These are phyloP conservation scores for Xylariaceae sp. DNA, from an alignment of 2,329 filamentous ascomycete genomes.

Conservation along the genomic window DNA sequence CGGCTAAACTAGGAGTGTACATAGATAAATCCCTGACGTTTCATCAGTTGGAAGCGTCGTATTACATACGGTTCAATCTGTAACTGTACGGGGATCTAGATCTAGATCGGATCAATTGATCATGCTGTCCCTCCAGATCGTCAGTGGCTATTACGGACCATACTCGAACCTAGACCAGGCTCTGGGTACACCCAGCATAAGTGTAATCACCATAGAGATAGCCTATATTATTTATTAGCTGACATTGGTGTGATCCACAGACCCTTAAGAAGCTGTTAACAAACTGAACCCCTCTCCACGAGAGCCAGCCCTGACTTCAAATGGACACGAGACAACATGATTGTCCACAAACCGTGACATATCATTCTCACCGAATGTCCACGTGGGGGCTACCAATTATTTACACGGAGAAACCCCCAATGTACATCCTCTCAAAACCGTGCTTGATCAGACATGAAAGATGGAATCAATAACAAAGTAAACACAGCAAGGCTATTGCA, in stretches of 20 bases:
- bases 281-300: neutral
- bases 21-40: too few relatives aligned
- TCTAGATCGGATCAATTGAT: neutral
- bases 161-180: neutral
- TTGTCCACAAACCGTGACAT: neutral
- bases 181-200: neutral
- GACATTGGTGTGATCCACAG: neutral
- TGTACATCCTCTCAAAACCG: neutral
- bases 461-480: slow-evolving; percentile 7
- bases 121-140: neutral
- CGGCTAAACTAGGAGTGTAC: too few relatives aligned
- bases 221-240: neutral
- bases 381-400: neutral
- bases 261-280: neutral
- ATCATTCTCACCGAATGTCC: neutral
- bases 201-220: neutral
- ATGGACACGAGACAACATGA: neutral
- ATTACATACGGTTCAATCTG: too few relatives aligned
- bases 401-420: neutral
- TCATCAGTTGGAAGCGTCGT: too few relatives aligned
- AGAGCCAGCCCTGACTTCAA: neutral
- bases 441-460: neutral
- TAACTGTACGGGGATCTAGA: neutral
- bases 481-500: slow-evolving; percentile 14
- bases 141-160: neutral